Evolutionary conservation across 129 eudicot species (phyloP).

Genomic region (Ambrosia trifida): DNA sequence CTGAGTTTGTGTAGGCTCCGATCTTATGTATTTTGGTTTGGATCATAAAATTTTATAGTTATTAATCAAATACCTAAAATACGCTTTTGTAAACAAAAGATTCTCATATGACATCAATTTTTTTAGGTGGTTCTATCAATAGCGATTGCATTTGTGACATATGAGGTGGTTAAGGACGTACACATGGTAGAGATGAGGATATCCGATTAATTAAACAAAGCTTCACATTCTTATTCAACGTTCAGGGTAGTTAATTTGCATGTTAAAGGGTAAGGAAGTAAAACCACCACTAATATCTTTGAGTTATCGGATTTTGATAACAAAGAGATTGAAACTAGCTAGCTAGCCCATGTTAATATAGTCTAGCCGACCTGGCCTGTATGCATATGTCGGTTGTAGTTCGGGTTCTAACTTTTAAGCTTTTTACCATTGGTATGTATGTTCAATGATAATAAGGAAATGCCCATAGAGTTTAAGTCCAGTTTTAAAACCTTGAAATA

Average conservation of each 20-base stretch:
- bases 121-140: conserved; percentile 93
- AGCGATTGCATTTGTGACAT: conserved; percentile 94
- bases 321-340: conserved; percentile 26
- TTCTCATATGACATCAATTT: neutral
- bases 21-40: no score
- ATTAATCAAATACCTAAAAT: conserved; percentile 2
- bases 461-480: neutral
- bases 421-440: conserved; percentile 25
- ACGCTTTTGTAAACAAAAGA: neutral
- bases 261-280: conserved; percentile 27
- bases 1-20: no score
- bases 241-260: conserved; percentile 15
- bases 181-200: conserved; percentile 89
- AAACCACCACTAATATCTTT: conserved; percentile 23
- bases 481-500: neutral
- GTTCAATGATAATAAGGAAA: conserved; percentile 28
- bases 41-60: no score
- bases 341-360: conserved; percentile 31
- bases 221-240: neutral
- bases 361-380: neutral
- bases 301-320: conserved; percentile 20
- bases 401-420: conserved; percentile 23
- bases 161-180: conserved; percentile 85
- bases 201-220: conserved; percentile 57
- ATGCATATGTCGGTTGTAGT: conserved; percentile 15